Evolutionary conservation across 768 basidiomycete genomes (phyloP), one percentile per base, ranked within the genome.

Genomic region (Pleurotus pulmonarius): DNA sequence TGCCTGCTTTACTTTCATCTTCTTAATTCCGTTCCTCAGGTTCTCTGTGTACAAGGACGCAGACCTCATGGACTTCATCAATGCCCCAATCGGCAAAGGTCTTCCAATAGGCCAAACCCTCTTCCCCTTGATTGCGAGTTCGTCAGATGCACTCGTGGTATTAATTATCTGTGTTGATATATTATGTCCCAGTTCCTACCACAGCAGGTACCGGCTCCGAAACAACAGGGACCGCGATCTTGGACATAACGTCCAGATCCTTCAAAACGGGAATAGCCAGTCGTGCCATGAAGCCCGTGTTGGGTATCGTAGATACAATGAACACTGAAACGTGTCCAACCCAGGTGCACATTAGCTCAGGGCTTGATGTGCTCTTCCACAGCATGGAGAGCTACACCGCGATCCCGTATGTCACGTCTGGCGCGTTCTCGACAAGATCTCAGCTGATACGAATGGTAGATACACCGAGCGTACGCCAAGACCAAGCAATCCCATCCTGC

Each of bases 231-330:
- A 88, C 95, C 0, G 92, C 95, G 9, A 96, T 98, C 62, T 81
- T 97, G 55, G 92, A 95, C 65, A 92, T 97, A 44, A 92, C 95
- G 0, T 94, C 93, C 34, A 56, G 81, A 63, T 83, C 87, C 4
- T 97, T 98, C 82, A 98, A 98, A 78, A 98, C 96, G 12, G 96
- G 96, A 44, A 98, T 98, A 62, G 89, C 96, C 0, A 94, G 81
- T 65, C 85, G 95, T 38, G 92, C 94, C 3, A 73, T 98, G 73
- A 93, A 95, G 60, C 96, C 96, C 0, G 80, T 87, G 1, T 78
- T 98, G 20, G 96, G 92, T 26, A 83, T 94, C 61, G 85, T 86
- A 26, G 96, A 98, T 65, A 89, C 93, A 1, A 78, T 85, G 61
- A 97, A 96, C 74, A 98, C 95, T 1, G 90, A 90, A 60, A 85